Evolutionary conservation across 306 rosid species (phyloP), one percentile per base, ranked within the genome.

Genomic region (Acacia acuminata): DNA sequence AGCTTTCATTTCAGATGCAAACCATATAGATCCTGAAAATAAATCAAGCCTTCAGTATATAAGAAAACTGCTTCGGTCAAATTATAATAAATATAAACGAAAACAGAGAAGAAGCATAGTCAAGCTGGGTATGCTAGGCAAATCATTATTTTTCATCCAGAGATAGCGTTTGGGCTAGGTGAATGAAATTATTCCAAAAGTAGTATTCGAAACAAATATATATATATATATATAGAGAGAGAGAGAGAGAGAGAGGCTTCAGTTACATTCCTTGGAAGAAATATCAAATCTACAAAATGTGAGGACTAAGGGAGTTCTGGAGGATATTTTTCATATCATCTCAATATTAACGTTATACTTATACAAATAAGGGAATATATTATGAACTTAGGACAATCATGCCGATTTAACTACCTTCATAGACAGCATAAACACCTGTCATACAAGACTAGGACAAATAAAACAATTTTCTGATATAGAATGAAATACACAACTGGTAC

Each of bases 1-100:
- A 82, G 98, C 99, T 86, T 96, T 96, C 99, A 96, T 96, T 88
- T 96, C 97, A 79, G 99, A 96, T 56, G 98, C 94, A 88, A 96
- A 96, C 98, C 99, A 96, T 40, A 88, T 86, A 73, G 98, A 96
- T 79, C 99, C 99, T 96, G 91, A 67, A 77, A 81, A 87, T 25
- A 77, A 83, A 72, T 56, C 81, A 77, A 40, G 75, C 72, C 77
- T 45, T 70, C 68, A 80, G 58, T 40, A 48, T 13, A 45, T 82
- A 70, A 69, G 68, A 70, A 32, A 77, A 73, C 48, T 44, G 25
- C 44, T 43, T 71, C 13, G 2, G 12, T 63, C 81, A 48, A 56
- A 80, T 60, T 44, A 71, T 36, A 56, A 27, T 64, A 63, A 32
- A 30, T 65, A 74, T 16, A 73, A 77, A 87, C 65, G 48, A 64